phyloP scores from a whole-genome alignment of 192 early-diverging fungal species.

The Chytriomyces confervae region DNA sequence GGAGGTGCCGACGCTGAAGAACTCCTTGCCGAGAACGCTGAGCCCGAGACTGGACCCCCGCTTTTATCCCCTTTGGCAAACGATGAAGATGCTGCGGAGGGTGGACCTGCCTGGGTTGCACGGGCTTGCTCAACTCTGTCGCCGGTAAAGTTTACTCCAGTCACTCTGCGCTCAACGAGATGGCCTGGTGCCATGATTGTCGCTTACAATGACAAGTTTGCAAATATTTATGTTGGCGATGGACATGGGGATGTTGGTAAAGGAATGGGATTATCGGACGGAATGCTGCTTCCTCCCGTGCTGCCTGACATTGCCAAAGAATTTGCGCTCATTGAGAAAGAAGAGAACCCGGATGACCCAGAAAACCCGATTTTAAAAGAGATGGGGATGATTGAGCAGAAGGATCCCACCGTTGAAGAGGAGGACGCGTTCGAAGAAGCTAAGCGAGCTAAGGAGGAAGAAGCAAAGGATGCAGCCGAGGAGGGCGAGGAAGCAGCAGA shows the following conservation, averaged over 20 bases:
- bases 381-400: constrained; percentile 49
- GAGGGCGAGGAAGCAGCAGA: constrained; percentile 47
- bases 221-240: constrained; percentile 68
- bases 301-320: constrained; percentile 56
- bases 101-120: constrained; percentile 55
- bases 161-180: constrained; percentile 54
- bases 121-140: constrained; percentile 53
- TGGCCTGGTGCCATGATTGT: constrained; percentile 64
- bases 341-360: constrained; percentile 37
- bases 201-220: constrained; percentile 69
- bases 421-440: constrained; percentile 62
- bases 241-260: constrained; percentile 50
- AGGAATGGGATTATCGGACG: constrained; percentile 3
- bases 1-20: constrained; percentile 44
- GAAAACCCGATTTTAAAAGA: constrained; percentile 24
- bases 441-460: constrained; percentile 55
- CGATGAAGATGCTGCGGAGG: constrained; percentile 54
- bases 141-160: constrained; percentile 60
- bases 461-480: constrained; percentile 52
- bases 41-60: constrained; percentile 61
- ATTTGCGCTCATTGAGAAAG: constrained; percentile 49
- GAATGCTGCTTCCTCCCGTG: constrained; percentile 47
- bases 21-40: constrained; percentile 36
- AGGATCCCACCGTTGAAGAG: constrained; percentile 66
- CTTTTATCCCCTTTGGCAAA: constrained; percentile 47